Evolutionary conservation across 805 yeast species (phyloP).

Genomic region (Kodamaea hsintzibuensis): DNA sequence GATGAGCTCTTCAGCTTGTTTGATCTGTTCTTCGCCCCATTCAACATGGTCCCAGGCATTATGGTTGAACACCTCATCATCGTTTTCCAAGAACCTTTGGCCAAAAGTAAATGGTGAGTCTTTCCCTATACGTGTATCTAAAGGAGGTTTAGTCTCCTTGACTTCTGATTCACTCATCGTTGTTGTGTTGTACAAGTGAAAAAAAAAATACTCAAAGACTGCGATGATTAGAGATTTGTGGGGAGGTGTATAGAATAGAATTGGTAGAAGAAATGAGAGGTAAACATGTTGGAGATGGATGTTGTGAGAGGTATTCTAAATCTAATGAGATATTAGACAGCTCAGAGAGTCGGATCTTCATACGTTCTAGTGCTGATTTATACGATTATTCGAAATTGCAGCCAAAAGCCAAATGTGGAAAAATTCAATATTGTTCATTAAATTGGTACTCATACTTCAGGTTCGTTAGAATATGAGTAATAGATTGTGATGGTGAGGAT

Average conservation of each 20-base stretch:
- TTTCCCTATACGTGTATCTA: constrained; percentile 68
- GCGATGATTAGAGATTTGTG: background rate
- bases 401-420: too few species aligned
- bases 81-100: constrained; percentile 69
- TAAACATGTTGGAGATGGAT: too few species aligned
- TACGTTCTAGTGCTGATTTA: too few species aligned
- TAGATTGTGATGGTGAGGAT: too few species aligned
- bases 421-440: too few species aligned
- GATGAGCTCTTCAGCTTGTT: constrained; percentile 73
- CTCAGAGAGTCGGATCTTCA: too few species aligned
- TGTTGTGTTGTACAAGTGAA: background rate
- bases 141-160: constrained; percentile 42
- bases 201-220: background rate
- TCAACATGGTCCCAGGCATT: constrained; percentile 98
- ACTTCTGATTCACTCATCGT: background rate
- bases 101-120: constrained; percentile 94
- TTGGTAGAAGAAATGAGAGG: background rate
- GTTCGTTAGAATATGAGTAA: too few species aligned
- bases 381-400: too few species aligned
- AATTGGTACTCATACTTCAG: too few species aligned
- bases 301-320: too few species aligned
- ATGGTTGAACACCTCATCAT: constrained; percentile 83
- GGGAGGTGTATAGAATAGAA: background rate
- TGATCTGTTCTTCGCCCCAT: constrained; percentile 89
- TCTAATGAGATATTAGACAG: too few species aligned